Conservation (phyloP, 1,139 yeast genomes). For the Candida sp. region DNA sequence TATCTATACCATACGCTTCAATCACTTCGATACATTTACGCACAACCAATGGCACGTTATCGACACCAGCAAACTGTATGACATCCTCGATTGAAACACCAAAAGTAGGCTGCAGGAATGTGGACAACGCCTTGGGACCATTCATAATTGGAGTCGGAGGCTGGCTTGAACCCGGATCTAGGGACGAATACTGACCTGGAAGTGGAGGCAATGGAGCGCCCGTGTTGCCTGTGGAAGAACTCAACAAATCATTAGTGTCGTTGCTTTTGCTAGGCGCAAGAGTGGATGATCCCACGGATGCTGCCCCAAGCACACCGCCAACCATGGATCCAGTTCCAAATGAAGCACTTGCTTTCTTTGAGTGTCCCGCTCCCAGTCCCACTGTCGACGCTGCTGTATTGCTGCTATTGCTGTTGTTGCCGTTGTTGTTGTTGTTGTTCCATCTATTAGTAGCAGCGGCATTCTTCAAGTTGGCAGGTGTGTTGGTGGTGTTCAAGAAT, state of each 20-base stretch:
- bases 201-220: neutral
- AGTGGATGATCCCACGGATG: constrained; percentile 2
- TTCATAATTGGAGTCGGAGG: constrained; percentile 30
- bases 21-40: constrained; percentile 87
- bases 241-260: neutral
- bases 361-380: neutral
- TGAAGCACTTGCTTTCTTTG: neutral
- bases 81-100: constrained; percentile 81
- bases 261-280: constrained; percentile 1
- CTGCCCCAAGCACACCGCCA: neutral
- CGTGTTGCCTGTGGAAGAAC: neutral
- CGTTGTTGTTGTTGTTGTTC: constrained; percentile 9
- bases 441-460: constrained; percentile 11
- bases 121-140: constrained; percentile 39
- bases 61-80: constrained; percentile 79
- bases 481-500: constrained; percentile 29
- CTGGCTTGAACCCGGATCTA: constrained; percentile 41
- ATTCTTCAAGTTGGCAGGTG: constrained; percentile 23
- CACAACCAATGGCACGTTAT: constrained; percentile 91
- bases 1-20: constrained; percentile 79
- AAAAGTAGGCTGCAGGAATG: constrained; percentile 56
- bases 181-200: constrained; percentile 26
- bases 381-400: constrained; percentile 5
- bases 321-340: constrained; percentile 1
- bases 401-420: neutral